These are phyloP conservation scores for Neoboletus magnificus DNA, from an alignment of 768 basidiomycete genomes.

Conservation along the genomic window DNA sequence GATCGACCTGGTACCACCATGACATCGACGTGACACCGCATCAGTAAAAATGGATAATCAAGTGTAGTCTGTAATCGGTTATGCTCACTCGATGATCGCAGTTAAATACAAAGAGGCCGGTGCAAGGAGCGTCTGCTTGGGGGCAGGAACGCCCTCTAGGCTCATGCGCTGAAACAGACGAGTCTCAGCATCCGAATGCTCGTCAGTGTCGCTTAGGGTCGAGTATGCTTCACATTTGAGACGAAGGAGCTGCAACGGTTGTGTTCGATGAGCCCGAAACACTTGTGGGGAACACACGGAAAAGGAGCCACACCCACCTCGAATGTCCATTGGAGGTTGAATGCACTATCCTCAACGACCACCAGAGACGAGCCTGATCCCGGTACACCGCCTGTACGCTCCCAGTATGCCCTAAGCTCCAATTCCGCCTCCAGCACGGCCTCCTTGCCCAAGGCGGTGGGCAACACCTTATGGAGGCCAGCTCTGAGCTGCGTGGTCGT, in stretches of 20 bases:
- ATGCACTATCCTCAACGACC: conserved; percentile 51
- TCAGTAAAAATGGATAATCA: conserved; percentile 22
- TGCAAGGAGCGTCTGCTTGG: conserved; percentile 55
- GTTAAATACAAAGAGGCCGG: conserved; percentile 89
- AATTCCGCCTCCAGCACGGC: conserved; percentile 91
- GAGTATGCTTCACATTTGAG: conserved; percentile 90
- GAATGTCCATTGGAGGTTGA: conserved; percentile 71
- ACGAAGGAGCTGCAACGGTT: conserved; percentile 55
- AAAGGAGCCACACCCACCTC: conserved; percentile 46
- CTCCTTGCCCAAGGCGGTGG: conserved; percentile 84
- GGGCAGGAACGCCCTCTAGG: conserved; percentile 48
- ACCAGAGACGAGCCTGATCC: conserved; percentile 27
- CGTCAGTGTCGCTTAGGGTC: conserved; percentile 76
- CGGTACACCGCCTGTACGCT: conserved; percentile 51
- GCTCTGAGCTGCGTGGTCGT: conserved; percentile 71
- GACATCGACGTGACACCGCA: conserved; percentile 17
- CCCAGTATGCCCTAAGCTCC: conserved; percentile 87
- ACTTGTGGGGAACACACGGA: not conserved
- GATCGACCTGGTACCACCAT: conserved; percentile 53
- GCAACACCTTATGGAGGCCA: conserved; percentile 67
- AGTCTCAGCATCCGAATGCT: conserved; percentile 63
- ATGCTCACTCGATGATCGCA: conserved; percentile 85
- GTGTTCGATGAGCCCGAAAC: conserved; percentile 11
- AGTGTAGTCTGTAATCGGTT: conserved; percentile 15
- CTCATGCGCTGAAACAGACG: conserved; percentile 62